Percentiles rank a stretch among this genome's conserved stretches.
These are phyloP conservation scores for Plasmodium relictum DNA, from an alignment of 169 alveolate genomes.

Conservation along the genomic window DNA sequence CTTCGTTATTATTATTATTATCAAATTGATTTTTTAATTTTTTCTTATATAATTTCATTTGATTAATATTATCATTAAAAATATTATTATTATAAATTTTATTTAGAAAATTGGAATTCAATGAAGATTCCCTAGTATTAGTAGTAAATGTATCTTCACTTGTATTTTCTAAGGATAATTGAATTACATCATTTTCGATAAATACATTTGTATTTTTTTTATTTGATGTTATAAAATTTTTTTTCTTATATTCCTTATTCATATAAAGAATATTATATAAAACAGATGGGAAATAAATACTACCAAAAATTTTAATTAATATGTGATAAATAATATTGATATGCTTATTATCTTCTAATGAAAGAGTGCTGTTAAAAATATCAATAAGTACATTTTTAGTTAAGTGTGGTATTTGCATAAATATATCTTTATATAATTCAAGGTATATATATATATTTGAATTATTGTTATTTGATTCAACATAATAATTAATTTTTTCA, in stretches of 20 bases:
- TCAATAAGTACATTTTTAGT: slow-evolving; percentile 48
- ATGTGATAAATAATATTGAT: slow-evolving; percentile 35
- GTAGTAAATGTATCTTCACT: slow-evolving; percentile 78
- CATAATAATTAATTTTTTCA: slow-evolving; percentile 41
- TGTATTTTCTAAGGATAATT: slow-evolving; percentile 65
- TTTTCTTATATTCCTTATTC: slow-evolving; percentile 42
- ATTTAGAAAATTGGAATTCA: slow-evolving; percentile 21
- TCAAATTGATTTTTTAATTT: neutral
- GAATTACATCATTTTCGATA: slow-evolving; percentile 70
- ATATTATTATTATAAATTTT: slow-evolving; percentile 2
- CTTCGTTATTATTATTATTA: neutral
- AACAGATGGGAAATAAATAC: slow-evolving; percentile 63
- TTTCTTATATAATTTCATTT: neutral
- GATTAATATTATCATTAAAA: slow-evolving; percentile 8
- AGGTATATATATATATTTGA: slow-evolving; percentile 36
- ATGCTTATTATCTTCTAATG: slow-evolving; percentile 35
- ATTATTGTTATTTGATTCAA: neutral
- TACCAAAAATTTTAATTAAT: slow-evolving; percentile 39
- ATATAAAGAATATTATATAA: slow-evolving; percentile 42
- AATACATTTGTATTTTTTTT: slow-evolving; percentile 37
- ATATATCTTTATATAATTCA: slow-evolving; percentile 69
- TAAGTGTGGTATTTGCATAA: slow-evolving; percentile 65
- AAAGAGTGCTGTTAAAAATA: slow-evolving; percentile 27
- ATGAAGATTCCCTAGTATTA: slow-evolving; percentile 69
- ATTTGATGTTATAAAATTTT: slow-evolving; percentile 47